Evolutionary conservation across 2,329 filamentous ascomycete genomes (phyloP).

Genomic region (Ophiocordyceps australis): DNA sequence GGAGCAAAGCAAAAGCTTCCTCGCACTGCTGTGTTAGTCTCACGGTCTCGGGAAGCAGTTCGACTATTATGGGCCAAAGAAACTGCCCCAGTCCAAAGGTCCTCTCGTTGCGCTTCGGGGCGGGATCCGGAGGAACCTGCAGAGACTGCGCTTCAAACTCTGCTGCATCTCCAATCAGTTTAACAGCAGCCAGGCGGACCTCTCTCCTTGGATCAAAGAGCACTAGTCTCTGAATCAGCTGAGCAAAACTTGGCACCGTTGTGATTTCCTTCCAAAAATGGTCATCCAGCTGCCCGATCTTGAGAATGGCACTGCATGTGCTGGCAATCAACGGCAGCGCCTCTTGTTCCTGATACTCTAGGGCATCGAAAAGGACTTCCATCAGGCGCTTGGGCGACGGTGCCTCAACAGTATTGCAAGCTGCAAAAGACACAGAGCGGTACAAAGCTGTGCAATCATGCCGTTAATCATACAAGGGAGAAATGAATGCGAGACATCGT

Average conservation of each 20-base stretch:
- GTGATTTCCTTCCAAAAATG: slow-evolving; percentile 11
- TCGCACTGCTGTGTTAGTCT: slow-evolving; percentile 17
- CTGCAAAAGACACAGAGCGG: neutral
- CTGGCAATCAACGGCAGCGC: slow-evolving; percentile 9
- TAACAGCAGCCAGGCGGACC: slow-evolving; percentile 12
- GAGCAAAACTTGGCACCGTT: slow-evolving; percentile 6
- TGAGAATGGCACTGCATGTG: slow-evolving; percentile 10
- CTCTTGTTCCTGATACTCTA: slow-evolving; percentile 6
- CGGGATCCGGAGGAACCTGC: neutral
- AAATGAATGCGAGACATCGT: neutral
- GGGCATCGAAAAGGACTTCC: slow-evolving; percentile 10
- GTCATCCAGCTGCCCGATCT: slow-evolving; percentile 9
- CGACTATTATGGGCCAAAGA: slow-evolving; percentile 13
- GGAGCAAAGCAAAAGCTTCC: slow-evolving; percentile 24
- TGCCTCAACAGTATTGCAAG: slow-evolving; percentile 6
- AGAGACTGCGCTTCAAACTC: slow-evolving; percentile 3
- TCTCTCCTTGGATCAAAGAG: slow-evolving; percentile 9
- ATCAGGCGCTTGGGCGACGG: slow-evolving; percentile 10
- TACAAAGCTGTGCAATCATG: neutral
- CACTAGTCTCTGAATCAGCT: slow-evolving; percentile 8
- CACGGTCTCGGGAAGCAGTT: slow-evolving; percentile 14
- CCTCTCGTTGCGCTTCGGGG: neutral
- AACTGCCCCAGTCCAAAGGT: slow-evolving; percentile 6
- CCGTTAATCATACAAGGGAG: too few relatives aligned
- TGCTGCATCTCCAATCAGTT: slow-evolving; percentile 13